Base-by-base conservation (phyloP, 2,329 filamentous ascomycete species). In the Fusarium sp. region DNA sequence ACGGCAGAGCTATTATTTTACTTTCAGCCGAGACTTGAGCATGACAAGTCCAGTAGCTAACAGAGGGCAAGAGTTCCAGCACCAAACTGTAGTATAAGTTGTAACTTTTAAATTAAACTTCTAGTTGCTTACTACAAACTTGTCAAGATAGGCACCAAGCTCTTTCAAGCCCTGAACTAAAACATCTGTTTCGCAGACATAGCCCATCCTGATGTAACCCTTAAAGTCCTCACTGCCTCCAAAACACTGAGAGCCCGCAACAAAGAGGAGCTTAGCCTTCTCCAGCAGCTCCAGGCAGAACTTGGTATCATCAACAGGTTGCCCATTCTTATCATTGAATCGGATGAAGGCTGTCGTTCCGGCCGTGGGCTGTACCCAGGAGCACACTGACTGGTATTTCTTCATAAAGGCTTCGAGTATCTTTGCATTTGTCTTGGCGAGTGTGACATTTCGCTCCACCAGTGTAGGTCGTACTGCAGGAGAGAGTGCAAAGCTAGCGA, bases 331-430 rank as follows among this genome's bases (percentile, higher is more conserved):
- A 55, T 47, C 40, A 4, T 82, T 83, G 67, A 97, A 93, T 71
- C 87, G 88, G 54, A 97, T 81, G 73, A 97, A 92, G 0, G 92
- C 91, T 9, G 92, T 95, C 2, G 93, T 97, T 0, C 93, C 94
- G 1, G 92, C 93, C 7, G 87, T 87, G 2, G 94, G 94, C 78
- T 88, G 91, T 3, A 90, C 84, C 91, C 92, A 96, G 2, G 86
- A 86, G 72, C 89, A 91, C 6, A 87, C 84, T 67, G 86, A 86
- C 37, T 85, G 83, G 75, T 94, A 87, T 48, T 86, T 85, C 20
- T 90, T 84, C 4, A 95, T 83, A 68, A 93, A 95, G 1, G 81
- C 82, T 59, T 90, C 88, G n/a, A 95, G 77, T 6, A 93, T 75
- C 4, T 81, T 85, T 3, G 92, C 76, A 74, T 96, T 96, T 2